Evolutionary conservation across 495 filamentous ascomycete species (phyloP).

Genomic region (Lepidopterella palustris): DNA sequence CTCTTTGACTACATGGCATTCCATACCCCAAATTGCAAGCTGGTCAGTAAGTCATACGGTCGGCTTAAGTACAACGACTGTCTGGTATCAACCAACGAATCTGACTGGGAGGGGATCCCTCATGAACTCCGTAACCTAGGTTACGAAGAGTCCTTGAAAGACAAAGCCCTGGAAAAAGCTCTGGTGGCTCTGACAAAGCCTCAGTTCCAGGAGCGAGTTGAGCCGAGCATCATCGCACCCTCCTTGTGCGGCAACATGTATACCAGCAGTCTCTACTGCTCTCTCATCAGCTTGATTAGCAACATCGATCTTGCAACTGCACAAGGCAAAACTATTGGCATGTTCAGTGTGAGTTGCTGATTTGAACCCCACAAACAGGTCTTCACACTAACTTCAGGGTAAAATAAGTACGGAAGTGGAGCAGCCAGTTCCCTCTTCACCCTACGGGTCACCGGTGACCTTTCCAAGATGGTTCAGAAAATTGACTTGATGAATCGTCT

Average conservation of each 20-base stretch:
- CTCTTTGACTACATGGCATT: constrained; percentile 94
- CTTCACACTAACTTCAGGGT: too few relatives aligned
- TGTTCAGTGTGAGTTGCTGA: too few relatives aligned
- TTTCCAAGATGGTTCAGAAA: constrained; percentile 66
- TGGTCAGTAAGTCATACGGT: constrained; percentile 90
- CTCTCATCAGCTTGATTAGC: constrained; percentile 68
- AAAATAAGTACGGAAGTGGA: constrained; percentile 94
- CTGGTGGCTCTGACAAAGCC: constrained; percentile 96
- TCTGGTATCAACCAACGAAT: constrained; percentile 65
- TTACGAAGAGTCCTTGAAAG: constrained; percentile 77
- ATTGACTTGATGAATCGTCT: constrained; percentile 75
- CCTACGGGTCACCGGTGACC: constrained; percentile 71
- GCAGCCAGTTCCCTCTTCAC: constrained; percentile 87
- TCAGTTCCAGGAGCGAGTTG: constrained; percentile 81
- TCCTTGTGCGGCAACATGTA: constrained; percentile 99
- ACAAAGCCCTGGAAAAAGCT: constrained; percentile 94
- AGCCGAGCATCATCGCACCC: constrained; percentile 75
- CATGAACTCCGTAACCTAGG: constrained; percentile 77
- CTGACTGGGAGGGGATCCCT: constrained; percentile 78
- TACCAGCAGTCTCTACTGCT: constrained; percentile 86
- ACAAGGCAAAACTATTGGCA: constrained; percentile 76
- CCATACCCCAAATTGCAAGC: constrained; percentile 96
- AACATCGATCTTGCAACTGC: constrained; percentile 63
- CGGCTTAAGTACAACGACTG: constrained; percentile 97
- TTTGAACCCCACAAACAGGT: too few relatives aligned